Conservation (phyloP, 176 grass and related monocot genomes). For the Cenchrus americanus region DNA sequence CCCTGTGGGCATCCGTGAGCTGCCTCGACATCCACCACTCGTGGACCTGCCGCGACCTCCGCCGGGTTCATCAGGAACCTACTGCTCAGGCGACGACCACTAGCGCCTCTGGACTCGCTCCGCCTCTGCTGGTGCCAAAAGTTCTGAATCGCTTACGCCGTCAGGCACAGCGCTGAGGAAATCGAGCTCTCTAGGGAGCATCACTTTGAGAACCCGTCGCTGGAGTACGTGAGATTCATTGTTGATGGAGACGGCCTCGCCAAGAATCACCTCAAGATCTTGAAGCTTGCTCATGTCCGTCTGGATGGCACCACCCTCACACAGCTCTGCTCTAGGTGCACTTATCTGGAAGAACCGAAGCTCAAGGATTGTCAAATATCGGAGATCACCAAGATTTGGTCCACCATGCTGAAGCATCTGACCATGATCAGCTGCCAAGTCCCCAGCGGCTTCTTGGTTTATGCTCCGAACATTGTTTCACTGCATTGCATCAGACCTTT, state of each 20-base stretch:
- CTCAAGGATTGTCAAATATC: background rate
- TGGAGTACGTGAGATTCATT: constrained; percentile 20
- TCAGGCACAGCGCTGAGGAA: constrained; percentile 2
- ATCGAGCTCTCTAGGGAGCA: constrained; percentile 30
- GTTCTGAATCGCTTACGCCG: constrained; percentile 9
- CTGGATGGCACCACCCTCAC: background rate
- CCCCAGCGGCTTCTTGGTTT: background rate
- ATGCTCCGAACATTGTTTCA: constrained; percentile 25
- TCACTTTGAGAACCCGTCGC: background rate
- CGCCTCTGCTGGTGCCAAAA: constrained; percentile 27
- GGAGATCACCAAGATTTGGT: background rate
- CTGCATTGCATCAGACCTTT: constrained; percentile 16
- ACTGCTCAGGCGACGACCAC: background rate
- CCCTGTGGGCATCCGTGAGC: constrained; percentile 15
- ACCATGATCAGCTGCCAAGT: constrained; percentile 1
- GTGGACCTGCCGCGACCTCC: background rate
- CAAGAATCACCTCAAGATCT: background rate
- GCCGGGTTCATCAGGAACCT: constrained; percentile 13
- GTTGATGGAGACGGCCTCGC: background rate
- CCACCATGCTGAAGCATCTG: constrained; percentile 23
- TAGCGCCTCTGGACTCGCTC: background rate
- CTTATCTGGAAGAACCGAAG: constrained; percentile 27
- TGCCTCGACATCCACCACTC: constrained; percentile 33
- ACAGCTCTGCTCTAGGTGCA: constrained; percentile 21
- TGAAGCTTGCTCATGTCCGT: constrained; percentile 13